These are phyloP conservation scores for Xylaria sp. DNA, from an alignment of 2,329 filamentous ascomycete genomes.

Conservation along the genomic window DNA sequence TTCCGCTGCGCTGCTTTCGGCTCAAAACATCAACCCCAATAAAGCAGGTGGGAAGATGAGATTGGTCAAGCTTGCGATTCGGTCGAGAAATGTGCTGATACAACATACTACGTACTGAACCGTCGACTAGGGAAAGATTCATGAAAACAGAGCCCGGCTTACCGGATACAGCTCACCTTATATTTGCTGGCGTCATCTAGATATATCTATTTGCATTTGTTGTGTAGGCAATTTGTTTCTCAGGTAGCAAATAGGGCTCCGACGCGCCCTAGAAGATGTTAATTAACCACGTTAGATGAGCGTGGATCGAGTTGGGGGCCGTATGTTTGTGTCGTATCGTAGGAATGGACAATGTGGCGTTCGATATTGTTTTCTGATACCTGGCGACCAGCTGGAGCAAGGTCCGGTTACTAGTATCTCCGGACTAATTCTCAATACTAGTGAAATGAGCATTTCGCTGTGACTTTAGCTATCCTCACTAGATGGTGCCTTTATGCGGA, in stretches of 20 bases:
- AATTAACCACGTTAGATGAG: not conserved
- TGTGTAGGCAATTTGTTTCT: not conserved
- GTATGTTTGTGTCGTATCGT: not conserved
- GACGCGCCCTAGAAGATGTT: not conserved
- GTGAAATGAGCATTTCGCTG: not conserved
- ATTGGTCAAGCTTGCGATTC: slow-evolving; percentile 2
- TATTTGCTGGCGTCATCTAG: slow-evolving; percentile 24
- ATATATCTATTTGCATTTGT: not conserved
- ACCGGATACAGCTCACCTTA: no score
- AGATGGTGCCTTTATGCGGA: not conserved
- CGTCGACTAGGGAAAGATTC: slow-evolving; percentile 1
- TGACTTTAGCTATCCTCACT: not conserved
- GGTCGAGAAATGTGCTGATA: not conserved
- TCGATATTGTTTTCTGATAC: not conserved
- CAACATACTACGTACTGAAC: not conserved
- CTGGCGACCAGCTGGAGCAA: not conserved
- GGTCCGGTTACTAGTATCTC: not conserved
- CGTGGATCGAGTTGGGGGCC: not conserved
- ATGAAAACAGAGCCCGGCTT: slow-evolving; percentile 7
- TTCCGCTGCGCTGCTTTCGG: slow-evolving; percentile 3
- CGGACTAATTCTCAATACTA: not conserved
- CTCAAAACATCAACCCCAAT: slow-evolving; percentile 16
- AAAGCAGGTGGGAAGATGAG: slow-evolving; percentile 24
- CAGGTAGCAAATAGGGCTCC: no score
- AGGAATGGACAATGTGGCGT: not conserved